phyloP scores from a whole-genome alignment of 768 basidiomycete genomes.

The Lyophyllum semitale region DNA sequence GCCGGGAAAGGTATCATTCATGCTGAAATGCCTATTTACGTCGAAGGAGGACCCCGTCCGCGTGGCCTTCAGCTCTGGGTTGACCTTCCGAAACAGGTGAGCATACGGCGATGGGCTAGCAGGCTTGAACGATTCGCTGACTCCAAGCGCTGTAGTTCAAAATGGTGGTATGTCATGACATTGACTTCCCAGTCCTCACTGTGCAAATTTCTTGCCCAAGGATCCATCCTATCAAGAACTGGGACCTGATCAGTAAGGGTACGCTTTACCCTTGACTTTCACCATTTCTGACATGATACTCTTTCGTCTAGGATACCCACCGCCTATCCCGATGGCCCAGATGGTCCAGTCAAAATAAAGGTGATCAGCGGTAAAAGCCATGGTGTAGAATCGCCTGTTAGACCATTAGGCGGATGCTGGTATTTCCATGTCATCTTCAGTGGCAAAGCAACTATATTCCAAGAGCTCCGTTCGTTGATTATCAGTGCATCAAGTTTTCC shows the following conservation, averaged over 20 bases:
- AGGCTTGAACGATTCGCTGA: constrained; percentile 13
- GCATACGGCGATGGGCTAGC: constrained; percentile 5
- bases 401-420: constrained; percentile 93
- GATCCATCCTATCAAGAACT: constrained; percentile 88
- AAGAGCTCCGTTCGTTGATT: constrained; percentile 68
- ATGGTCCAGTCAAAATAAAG: constrained; percentile 71
- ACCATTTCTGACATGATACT: background rate
- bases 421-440: constrained; percentile 80
- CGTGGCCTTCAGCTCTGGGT: constrained; percentile 88
- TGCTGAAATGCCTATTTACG: constrained; percentile 88
- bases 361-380: constrained; percentile 91
- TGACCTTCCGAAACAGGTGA: constrained; percentile 71
- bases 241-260: constrained; percentile 53
- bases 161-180: constrained; percentile 53
- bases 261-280: background rate
- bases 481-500: background rate
- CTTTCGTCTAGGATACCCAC: constrained; percentile 56
- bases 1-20: constrained; percentile 81
- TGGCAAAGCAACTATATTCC: constrained; percentile 69
- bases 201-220: constrained; percentile 22
- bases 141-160: constrained; percentile 55
- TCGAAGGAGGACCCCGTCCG: constrained; percentile 64
- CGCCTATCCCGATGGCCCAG: constrained; percentile 69
- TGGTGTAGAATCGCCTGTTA: constrained; percentile 84
- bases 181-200: background rate